Conservation (phyloP, 495 filamentous ascomycete genomes). For the Acidomyces sp. region DNA sequence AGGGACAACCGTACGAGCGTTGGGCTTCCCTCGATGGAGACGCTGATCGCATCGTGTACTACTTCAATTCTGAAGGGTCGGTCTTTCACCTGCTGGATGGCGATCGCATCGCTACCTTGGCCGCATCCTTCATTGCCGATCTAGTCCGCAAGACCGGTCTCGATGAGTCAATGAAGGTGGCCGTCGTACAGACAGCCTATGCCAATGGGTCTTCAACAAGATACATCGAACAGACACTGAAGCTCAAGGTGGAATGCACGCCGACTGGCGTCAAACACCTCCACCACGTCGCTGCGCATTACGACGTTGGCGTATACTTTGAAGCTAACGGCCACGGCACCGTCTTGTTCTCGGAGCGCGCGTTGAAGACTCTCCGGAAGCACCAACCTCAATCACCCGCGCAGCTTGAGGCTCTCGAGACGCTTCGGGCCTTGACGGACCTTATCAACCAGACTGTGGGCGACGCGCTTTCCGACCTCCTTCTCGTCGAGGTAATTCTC, state of each 20-base stretch:
- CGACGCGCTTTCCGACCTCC: conserved; percentile 86
- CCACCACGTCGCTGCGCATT: conserved; percentile 82
- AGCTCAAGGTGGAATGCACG: conserved; percentile 83
- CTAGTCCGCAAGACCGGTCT: conserved; percentile 70
- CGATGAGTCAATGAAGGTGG: conserved; percentile 65
- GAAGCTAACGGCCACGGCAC: conserved; percentile 98
- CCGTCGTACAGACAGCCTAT: conserved; percentile 93
- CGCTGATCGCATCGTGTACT: conserved; percentile 90
- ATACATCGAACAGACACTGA: conserved; percentile 76
- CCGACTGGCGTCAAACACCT: conserved; percentile 94
- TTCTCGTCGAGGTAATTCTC: conserved; percentile 91
- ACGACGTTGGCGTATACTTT: conserved; percentile 94
- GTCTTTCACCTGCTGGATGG: conserved; percentile 86
- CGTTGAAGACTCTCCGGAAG: conserved; percentile 60
- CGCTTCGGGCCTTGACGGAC: conserved; percentile 64
- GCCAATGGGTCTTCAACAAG: conserved; percentile 92
- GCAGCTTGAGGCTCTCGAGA: conserved; percentile 72
- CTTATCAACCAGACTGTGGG: conserved; percentile 97
- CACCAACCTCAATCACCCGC: conserved; percentile 79
- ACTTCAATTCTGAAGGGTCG: conserved; percentile 70
- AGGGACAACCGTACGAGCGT: conserved; percentile 60
- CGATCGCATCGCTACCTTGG: conserved; percentile 90
- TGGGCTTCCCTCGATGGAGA: conserved; percentile 89
- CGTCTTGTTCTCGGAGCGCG: conserved; percentile 77
- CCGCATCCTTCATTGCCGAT: conserved; percentile 85